Evolutionary conservation across 2,329 filamentous ascomycete species (phyloP).

Genomic region (Diaporthe humulicola): DNA sequence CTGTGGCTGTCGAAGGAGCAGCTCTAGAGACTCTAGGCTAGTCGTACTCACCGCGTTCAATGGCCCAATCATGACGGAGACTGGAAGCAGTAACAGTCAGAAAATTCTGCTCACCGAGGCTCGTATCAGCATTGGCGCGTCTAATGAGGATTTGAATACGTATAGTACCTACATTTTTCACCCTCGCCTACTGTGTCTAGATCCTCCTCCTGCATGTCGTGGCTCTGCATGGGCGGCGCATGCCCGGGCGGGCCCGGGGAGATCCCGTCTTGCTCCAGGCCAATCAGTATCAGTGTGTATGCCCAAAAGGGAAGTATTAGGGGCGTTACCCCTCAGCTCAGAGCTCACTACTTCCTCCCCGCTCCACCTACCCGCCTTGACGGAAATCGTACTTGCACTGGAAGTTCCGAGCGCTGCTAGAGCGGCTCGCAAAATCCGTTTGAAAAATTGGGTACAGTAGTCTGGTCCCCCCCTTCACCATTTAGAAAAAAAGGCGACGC

Average conservation of each 20-base stretch:
- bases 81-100: background rate
- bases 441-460: no score
- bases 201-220: background rate
- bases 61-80: background rate
- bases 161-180: background rate
- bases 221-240: no score
- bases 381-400: no score
- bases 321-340: background rate
- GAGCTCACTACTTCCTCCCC: background rate
- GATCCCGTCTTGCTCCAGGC: background rate
- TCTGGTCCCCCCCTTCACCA: no score
- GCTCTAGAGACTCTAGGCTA: background rate
- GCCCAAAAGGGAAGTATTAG: constrained; percentile 13
- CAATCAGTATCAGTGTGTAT: background rate
- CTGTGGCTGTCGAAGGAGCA: background rate
- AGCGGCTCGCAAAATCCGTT: no score
- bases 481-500: no score
- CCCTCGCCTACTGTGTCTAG: background rate
- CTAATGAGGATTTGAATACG: background rate
- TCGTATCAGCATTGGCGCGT: constrained; percentile 10
- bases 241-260: background rate
- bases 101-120: constrained; percentile 2
- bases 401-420: no score
- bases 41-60: background rate
- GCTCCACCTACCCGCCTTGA: no score